Evolutionary conservation across 352 stramenopile genomes (phyloP).

Genomic region (Phytophthora nicotianae): DNA sequence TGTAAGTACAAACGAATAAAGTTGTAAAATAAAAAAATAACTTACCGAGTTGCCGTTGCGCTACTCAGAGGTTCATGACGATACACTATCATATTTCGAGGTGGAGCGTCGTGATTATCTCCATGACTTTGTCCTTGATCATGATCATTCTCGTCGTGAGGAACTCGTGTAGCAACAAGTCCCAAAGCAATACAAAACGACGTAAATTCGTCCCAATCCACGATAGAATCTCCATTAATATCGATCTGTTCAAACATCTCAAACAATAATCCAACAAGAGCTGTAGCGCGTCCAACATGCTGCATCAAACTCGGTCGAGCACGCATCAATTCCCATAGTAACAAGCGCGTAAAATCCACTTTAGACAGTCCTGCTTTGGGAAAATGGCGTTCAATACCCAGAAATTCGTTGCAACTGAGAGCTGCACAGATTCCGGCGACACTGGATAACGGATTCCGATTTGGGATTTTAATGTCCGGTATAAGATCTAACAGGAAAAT

Average conservation of each 20-base stretch:
- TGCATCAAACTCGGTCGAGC: constrained; percentile 48
- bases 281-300: constrained; percentile 32
- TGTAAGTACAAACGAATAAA: too few species aligned
- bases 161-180: constrained; percentile 50
- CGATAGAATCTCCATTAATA: constrained; percentile 75
- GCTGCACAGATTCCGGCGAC: constrained; percentile 65
- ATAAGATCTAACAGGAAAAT: constrained; percentile 71
- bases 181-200: constrained; percentile 77
- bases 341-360: constrained; percentile 53
- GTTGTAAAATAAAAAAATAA: not conserved
- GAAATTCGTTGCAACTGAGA: constrained; percentile 62
- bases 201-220: constrained; percentile 90
- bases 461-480: constrained; percentile 70
- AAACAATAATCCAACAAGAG: constrained; percentile 55
- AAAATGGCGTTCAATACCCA: constrained; percentile 61
- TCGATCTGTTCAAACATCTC: constrained; percentile 88
- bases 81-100: constrained; percentile 27
- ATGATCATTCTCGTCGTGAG: constrained; percentile 30
- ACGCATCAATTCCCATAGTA: constrained; percentile 55
- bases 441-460: constrained; percentile 63
- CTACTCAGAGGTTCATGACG: constrained; percentile 32
- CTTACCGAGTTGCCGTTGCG: constrained; percentile 21
- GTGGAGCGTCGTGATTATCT: constrained; percentile 21
- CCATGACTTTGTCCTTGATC: constrained; percentile 26
- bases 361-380: constrained; percentile 44